Evolutionary conservation across 1,284 basidiomycete species (phyloP).

Genomic region (Gomphus bonarii): DNA sequence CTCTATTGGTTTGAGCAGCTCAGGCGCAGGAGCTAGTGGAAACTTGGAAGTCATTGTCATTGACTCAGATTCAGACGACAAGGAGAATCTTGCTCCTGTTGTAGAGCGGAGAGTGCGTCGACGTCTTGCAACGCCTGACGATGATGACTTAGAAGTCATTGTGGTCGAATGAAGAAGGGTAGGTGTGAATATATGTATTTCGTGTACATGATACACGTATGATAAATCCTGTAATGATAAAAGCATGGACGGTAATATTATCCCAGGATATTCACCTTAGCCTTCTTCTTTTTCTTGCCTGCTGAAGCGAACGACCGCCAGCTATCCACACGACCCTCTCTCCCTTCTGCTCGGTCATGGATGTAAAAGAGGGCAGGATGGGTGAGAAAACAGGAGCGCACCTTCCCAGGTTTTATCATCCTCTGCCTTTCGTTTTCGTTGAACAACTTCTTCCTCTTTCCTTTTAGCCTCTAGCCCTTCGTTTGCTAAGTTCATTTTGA

Average conservation of each 20-base stretch:
- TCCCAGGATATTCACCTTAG: slow-evolving; percentile 56
- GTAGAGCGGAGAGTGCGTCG: slow-evolving; percentile 42
- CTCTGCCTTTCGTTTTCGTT: slow-evolving; percentile 71
- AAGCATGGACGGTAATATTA: slow-evolving; percentile 22
- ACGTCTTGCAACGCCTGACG: slow-evolving; percentile 19
- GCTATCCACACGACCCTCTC: slow-evolving; percentile 72
- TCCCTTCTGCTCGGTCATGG: slow-evolving; percentile 37
- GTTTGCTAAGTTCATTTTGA: slow-evolving; percentile 81
- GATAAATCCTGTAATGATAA: slow-evolving; percentile 7
- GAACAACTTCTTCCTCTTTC: slow-evolving; percentile 69
- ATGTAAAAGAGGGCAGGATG: neutral
- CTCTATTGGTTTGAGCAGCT: neutral
- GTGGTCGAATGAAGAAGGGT: slow-evolving; percentile 31
- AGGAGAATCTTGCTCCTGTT: slow-evolving; percentile 45
- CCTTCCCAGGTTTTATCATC: slow-evolving; percentile 79
- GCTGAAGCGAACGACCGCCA: slow-evolving; percentile 60
- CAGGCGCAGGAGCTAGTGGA: neutral
- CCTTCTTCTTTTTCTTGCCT: slow-evolving; percentile 50
- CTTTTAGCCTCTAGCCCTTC: slow-evolving; percentile 75
- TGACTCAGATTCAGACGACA: slow-evolving; percentile 43
- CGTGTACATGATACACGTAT: slow-evolving; percentile 5
- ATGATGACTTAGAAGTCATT: slow-evolving; percentile 29
- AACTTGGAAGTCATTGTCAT: slow-evolving; percentile 27
- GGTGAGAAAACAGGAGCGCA: slow-evolving; percentile 23
- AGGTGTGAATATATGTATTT: slow-evolving; percentile 3